Conservation (phyloP, 2,329 filamentous ascomycete species). For the Alternaria hordeiaustralica region DNA sequence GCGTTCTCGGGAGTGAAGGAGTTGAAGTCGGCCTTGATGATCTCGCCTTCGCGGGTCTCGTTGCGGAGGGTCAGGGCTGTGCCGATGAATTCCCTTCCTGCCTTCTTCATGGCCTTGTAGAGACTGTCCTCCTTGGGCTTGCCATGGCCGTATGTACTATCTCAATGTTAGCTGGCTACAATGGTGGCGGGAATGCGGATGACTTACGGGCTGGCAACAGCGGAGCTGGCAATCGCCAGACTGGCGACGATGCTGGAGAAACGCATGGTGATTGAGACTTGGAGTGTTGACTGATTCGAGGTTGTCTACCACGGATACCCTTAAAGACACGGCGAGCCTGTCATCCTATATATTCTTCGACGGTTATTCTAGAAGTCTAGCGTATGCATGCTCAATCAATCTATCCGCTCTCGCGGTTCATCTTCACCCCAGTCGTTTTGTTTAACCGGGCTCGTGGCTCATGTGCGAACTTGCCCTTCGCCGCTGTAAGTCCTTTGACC, state of each 20-base stretch:
- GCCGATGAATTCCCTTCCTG: conserved; percentile 32
- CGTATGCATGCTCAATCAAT: conserved; percentile 13
- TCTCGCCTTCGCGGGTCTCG: conserved; percentile 30
- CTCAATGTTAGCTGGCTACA: background rate
- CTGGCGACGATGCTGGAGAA: conserved; percentile 33
- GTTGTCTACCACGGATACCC: conserved; percentile 12
- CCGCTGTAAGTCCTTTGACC: conserved; percentile 1
- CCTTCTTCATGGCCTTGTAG: conserved; percentile 33
- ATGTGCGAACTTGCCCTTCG: conserved; percentile 6
- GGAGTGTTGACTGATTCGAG: background rate
- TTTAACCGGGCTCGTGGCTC: conserved; percentile 28
- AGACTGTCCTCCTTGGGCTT: conserved; percentile 23
- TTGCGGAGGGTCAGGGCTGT: conserved; percentile 36
- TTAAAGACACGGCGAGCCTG: background rate
- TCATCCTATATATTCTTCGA: conserved; percentile 20
- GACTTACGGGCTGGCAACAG: conserved; percentile 26
- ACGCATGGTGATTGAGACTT: conserved; percentile 27
- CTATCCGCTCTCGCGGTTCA: conserved; percentile 17
- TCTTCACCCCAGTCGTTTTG: conserved; percentile 4
- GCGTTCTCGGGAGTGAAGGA: conserved; percentile 33
- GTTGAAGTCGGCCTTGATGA: conserved; percentile 40
- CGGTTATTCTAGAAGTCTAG: conserved; percentile 30
- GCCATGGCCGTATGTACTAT: conserved; percentile 9
- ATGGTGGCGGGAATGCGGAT: background rate
- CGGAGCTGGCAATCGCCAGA: conserved; percentile 30